Base-by-base conservation (phyloP, 2,329 filamentous ascomycete genomes). In the Cercospora canescens region DNA sequence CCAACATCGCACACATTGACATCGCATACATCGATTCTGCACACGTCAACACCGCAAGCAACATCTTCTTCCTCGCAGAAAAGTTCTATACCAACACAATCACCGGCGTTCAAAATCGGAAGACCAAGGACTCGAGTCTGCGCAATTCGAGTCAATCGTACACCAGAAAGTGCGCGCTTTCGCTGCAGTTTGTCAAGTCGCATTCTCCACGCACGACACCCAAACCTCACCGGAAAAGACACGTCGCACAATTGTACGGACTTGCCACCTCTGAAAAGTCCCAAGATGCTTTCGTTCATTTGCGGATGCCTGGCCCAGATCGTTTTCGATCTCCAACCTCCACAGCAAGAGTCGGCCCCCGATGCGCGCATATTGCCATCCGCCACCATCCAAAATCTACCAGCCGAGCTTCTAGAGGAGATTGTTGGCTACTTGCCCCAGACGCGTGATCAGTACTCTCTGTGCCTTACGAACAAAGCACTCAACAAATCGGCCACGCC, bases 351-450 rank as follows among this genome's bases (percentile, higher is more conserved):
- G 8, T 7, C 48, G 52, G 21, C 24, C 11, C 7, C 21, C 55
- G 34, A 56, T 30, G 34, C 18, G 34, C 37, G 14, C 52, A n/a
- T 3, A 18, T 3, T 34, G 35, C 54, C 52, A 34, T 48, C 39
- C 16, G 6, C 37, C 30, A 52, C 37, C 8, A 58, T 63, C 39
- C 26, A 59, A 7, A 24, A 48, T 35, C 39, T 63, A 24, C 61
- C 61, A 4, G 45, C 32, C n/a, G 52, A 63, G 61, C 39, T 63
- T 7, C 61, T 63, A 16, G 37, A 28, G 4, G 35, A 63, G 18
- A 48, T 63, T 1, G 18, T 30, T 4, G 39, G n/a, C 2, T 48
- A 58, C 6, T 35, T 26, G 0, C 6, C 32, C 28, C 35, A 56
- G 2, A 7, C 4, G 0, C 2, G 7, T 0, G 52, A 63, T 12